phyloP scores from a whole-genome alignment of 2,329 filamentous ascomycete species.

The Fusarium ramigenum region DNA sequence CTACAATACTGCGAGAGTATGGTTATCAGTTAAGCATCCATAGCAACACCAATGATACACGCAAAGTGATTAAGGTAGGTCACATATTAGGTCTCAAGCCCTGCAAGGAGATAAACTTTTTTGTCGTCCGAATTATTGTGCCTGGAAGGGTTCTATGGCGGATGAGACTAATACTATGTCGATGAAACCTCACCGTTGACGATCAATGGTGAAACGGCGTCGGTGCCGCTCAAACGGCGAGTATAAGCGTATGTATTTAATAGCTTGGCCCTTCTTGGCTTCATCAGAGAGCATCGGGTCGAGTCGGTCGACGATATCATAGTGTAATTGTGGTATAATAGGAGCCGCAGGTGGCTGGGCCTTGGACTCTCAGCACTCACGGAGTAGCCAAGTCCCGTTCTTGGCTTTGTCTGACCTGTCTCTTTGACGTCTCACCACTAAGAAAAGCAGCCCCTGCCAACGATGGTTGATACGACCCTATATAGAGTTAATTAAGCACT shows the following conservation, averaged over 20 bases:
- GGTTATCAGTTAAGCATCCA: background rate
- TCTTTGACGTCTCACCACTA: slow-evolving; percentile 29
- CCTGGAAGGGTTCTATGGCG: background rate
- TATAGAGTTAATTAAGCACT: slow-evolving; percentile 10
- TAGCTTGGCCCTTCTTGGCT: slow-evolving; percentile 26
- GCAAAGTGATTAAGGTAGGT: background rate
- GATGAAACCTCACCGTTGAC: slow-evolving; percentile 21
- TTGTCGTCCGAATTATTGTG: background rate
- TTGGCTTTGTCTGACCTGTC: slow-evolving; percentile 32
- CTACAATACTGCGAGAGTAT: background rate
- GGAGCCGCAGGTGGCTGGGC: background rate
- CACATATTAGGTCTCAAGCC: background rate
- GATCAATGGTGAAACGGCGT: slow-evolving; percentile 21
- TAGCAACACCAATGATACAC: background rate
- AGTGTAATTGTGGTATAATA: background rate
- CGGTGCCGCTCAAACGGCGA: slow-evolving; percentile 20
- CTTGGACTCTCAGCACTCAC: background rate
- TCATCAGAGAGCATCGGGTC: background rate
- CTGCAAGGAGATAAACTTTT: background rate
- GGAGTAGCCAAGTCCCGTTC: slow-evolving; percentile 25
- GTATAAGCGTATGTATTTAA: background rate
- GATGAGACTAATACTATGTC: background rate
- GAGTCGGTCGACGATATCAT: background rate
- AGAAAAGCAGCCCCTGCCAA: background rate
- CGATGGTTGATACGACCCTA: slow-evolving; percentile 16